A percentile compares a stretch with the other conserved stretches of the same genome.
Evolutionary conservation across 306 rosid species (phyloP).

Genomic region (Malus fusca): DNA sequence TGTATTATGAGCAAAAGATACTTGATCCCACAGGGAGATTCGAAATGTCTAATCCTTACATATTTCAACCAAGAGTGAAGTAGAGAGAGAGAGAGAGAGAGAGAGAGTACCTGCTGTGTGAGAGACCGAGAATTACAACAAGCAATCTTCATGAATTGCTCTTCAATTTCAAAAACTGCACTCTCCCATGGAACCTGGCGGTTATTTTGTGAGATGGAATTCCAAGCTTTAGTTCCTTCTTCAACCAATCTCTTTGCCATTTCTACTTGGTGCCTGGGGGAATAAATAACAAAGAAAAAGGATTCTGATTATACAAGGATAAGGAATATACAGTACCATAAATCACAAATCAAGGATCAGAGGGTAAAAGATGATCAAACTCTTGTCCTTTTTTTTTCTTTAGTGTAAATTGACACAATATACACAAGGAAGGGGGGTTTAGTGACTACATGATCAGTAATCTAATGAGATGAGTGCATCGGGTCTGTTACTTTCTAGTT

Average conservation of each 20-base stretch:
- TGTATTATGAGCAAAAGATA: neutral
- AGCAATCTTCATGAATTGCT: conserved; percentile 68
- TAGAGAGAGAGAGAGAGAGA: neutral
- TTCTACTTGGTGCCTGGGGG: conserved; percentile 67
- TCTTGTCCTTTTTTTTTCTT: neutral
- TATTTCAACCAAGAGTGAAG: neutral
- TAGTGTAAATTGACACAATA: neutral
- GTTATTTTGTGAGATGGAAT: conserved; percentile 57
- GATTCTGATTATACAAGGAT: neutral
- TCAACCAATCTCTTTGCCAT: conserved; percentile 61
- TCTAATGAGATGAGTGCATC: neutral
- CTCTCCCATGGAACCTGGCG: conserved; percentile 62
- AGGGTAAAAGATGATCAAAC: neutral
- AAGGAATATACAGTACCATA: neutral
- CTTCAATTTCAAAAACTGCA: conserved; percentile 61
- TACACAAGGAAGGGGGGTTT: conserved; percentile 7
- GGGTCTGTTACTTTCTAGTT: neutral
- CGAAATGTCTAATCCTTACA: neutral
- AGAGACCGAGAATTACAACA: conserved; percentile 69
- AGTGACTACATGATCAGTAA: conserved; percentile 4
- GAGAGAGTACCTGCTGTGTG: conserved; percentile 55
- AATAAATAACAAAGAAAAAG: neutral
- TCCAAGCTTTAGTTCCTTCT: conserved; percentile 84
- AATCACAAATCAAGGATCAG: neutral
- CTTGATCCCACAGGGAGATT: neutral